Conservation (phyloP, 2,329 filamentous ascomycete species). For the Aphanoascus verrucosus region DNA sequence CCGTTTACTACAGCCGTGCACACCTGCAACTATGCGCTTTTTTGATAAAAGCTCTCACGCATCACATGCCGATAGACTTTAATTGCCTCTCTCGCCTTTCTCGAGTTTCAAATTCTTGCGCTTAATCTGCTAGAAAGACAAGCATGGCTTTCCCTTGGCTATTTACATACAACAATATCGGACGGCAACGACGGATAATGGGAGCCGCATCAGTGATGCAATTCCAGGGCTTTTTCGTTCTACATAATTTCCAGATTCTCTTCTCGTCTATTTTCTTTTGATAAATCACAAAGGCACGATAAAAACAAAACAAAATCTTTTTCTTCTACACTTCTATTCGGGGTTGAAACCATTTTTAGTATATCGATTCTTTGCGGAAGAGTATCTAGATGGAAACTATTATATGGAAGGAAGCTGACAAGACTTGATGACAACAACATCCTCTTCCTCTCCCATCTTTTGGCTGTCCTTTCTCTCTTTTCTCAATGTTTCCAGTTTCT, state of each 20-base stretch:
- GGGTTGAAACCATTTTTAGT: too few relatives aligned
- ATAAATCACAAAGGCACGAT: background rate
- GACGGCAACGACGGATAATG: constrained; percentile 3
- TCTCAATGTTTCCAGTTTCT: background rate
- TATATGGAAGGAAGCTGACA: too few relatives aligned
- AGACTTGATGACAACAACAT: background rate
- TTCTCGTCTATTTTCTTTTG: background rate
- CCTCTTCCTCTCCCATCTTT: background rate
- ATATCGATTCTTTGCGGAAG: too few relatives aligned
- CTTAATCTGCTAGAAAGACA: background rate
- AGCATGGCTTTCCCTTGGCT: background rate
- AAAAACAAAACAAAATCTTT: too few relatives aligned
- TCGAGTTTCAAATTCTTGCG: constrained; percentile 6
- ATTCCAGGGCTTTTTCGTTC: background rate
- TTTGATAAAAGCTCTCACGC: background rate
- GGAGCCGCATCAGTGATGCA: constrained; percentile 1
- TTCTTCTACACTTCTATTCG: too few relatives aligned
- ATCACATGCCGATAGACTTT: background rate
- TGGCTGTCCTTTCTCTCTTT: background rate
- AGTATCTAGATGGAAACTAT: too few relatives aligned
- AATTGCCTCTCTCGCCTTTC: background rate
- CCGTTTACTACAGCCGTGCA: background rate
- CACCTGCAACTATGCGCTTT: background rate
- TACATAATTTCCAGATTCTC: background rate
- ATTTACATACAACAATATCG: background rate